Conservation (phyloP, 2,329 filamentous ascomycete genomes). For the Kalmusia sp. region DNA sequence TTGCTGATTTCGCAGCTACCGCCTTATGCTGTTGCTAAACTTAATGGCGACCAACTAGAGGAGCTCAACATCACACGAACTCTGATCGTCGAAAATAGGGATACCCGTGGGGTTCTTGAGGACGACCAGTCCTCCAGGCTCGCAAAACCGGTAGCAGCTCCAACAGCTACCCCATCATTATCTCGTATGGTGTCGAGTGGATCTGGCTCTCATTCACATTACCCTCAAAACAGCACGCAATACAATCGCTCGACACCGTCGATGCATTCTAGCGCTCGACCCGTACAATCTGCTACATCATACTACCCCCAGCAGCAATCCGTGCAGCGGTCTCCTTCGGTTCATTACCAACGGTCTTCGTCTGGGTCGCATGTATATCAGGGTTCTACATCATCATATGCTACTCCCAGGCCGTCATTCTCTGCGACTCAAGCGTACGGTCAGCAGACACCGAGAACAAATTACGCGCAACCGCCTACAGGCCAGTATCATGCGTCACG, state of each 20-base stretch:
- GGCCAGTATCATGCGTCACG: conserved; percentile 42
- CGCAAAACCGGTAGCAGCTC: conserved; percentile 48
- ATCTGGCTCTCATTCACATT: conserved; percentile 37
- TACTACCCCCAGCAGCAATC: conserved; percentile 46
- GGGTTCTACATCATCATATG: conserved; percentile 35
- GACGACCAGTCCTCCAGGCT: conserved; percentile 70
- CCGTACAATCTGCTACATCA: conserved; percentile 34
- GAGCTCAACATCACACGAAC: conserved; percentile 83
- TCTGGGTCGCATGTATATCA: conserved; percentile 40
- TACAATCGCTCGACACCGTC: conserved; percentile 40
- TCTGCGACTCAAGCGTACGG: conserved; percentile 35
- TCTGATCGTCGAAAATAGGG: conserved; percentile 74
- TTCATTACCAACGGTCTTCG: conserved; percentile 45
- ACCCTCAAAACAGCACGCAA: conserved; percentile 34
- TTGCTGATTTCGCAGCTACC: conserved; percentile 78
- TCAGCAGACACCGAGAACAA: conserved; percentile 41
- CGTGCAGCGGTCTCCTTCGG: conserved; percentile 43
- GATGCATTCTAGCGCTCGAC: conserved; percentile 34
- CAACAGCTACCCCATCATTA: conserved; percentile 36
- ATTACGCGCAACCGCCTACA: conserved; percentile 29
- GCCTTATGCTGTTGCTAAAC: conserved; percentile 83
- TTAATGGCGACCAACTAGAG: conserved; percentile 85
- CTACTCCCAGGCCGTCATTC: conserved; percentile 34
- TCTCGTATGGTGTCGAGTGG: conserved; percentile 32
- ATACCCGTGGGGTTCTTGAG: conserved; percentile 81